Base-by-base conservation (phyloP, 768 basidiomycete species). In the Leccinum sublutescens region DNA sequence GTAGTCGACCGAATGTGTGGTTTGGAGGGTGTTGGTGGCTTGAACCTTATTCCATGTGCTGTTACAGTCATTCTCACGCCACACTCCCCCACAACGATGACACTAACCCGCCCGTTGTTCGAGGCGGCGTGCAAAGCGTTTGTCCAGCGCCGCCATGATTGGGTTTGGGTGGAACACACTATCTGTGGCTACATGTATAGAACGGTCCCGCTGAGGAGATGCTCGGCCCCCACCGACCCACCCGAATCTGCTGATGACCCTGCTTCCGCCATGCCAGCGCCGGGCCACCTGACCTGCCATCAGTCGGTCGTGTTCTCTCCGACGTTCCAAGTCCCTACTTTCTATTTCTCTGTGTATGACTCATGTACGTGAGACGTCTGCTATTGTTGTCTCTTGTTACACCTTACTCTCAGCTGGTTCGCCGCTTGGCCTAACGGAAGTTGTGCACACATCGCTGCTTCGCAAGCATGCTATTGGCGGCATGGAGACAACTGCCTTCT, bases 241-340 rank as follows among this genome's bases (percentile, higher is more conserved):
- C 40, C 45, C 14, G 73, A 74, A 38, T 23, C 49, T 21, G 59
- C 56, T 7, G 74, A 80, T 47, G 79, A 81, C 59, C 75, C 74
- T n/a, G 78, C 82, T 2, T 73, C 72, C 29, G 74, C 75, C 14
- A 8, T 64, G 15, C 50, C 65, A 11, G 47, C 63, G 55, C 54
- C 62, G 29, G 74, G 77, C 54, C 65, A 72, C 45, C 63, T 89
- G 43, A 77, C 71, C 36, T 85, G 79, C 61, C 74, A 76, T 50
- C 88, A 94, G 72, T 87, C 84, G 59, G 75, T 95, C 55, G 87
- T 86, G 33, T 88, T 84, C 69, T 94, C 92, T 27, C 75, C 87
- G 10, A 88, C 89, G 0, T 96, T 88, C 69, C 84, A 81, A 66
- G 91, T 92, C 2, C 94, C 94, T 7, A 81, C 85, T 1, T 88